A percentile compares a stretch with the other conserved stretches of the same genome.
Conservation (phyloP, 768 basidiomycete species). For the Trametes sanguinea region DNA sequence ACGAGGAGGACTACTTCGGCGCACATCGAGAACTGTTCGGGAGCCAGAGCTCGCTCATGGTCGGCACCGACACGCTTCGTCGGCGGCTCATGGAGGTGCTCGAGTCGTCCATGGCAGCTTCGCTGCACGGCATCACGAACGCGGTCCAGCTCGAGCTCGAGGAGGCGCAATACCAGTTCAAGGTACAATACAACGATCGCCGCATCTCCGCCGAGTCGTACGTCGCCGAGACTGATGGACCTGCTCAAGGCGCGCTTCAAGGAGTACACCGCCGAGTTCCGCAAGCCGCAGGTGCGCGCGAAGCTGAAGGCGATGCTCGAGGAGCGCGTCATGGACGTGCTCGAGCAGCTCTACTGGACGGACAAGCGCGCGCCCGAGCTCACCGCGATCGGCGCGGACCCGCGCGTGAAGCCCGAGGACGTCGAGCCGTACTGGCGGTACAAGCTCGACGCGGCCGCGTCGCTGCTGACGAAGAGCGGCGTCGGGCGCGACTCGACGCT, state of each 20-base stretch:
- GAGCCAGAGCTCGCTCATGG: conserved; percentile 68
- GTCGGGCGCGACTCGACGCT: conserved; percentile 93
- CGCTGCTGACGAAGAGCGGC: conserved; percentile 92
- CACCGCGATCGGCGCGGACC: conserved; percentile 65
- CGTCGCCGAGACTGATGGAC: conserved; percentile 96
- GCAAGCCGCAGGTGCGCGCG: conserved; percentile 82
- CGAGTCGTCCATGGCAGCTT: conserved; percentile 96
- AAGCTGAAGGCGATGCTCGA: conserved; percentile 93
- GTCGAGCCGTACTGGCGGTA: conserved; percentile 93
- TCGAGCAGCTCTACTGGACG: conserved; percentile 96
- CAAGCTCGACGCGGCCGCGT: conserved; percentile 93
- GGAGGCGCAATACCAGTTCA: conserved; percentile 98
- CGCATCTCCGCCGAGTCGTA: conserved; percentile 95
- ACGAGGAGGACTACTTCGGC: conserved; percentile 70
- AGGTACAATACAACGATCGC: conserved; percentile 97
- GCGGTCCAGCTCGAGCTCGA: conserved; percentile 97
- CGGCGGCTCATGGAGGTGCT: conserved; percentile 94
- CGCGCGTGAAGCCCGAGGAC: conserved; percentile 68
- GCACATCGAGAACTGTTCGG: conserved; percentile 64
- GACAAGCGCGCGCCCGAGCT: conserved; percentile 86
- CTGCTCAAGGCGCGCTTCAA: conserved; percentile 88
- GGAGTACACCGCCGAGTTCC: conserved; percentile 81
- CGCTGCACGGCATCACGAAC: conserved; percentile 94
- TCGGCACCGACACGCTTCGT: conserved; percentile 89
- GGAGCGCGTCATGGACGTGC: conserved; percentile 94